Percentiles rank a stretch among this genome's conserved stretches.
These are phyloP conservation scores for Alternaria metachromatica DNA, from an alignment of 2,329 filamentous ascomycete genomes.

Conservation along the genomic window DNA sequence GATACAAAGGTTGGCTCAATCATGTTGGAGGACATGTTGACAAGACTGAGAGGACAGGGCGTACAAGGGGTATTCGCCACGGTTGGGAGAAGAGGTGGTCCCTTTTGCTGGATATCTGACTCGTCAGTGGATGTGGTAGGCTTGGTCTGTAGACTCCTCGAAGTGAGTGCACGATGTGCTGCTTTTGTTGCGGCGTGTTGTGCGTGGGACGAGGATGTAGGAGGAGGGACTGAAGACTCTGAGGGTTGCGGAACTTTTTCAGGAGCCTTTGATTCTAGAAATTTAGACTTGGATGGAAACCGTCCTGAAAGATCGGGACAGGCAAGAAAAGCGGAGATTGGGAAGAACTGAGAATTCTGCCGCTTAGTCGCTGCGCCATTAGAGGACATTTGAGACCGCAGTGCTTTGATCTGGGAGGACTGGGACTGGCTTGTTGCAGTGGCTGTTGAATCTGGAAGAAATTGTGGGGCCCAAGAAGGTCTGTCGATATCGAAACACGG, in stretches of 20 bases:
- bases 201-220: background rate
- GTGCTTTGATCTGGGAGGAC: background rate
- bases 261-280: background rate
- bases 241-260: background rate
- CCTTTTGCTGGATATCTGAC: background rate
- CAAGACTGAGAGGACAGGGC: background rate
- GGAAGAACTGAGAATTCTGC: background rate
- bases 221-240: background rate
- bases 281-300: background rate
- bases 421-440: background rate
- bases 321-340: background rate
- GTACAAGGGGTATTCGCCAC: background rate
- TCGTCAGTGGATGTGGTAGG: background rate
- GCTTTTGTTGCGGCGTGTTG: background rate
- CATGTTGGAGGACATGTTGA: background rate
- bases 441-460: slow-evolving; percentile 15
- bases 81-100: too few relatives aligned
- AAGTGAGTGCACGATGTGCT: background rate
- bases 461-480: slow-evolving; percentile 34
- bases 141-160: background rate
- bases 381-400: background rate
- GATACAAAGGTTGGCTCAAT: background rate
- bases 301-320: background rate
- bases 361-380: background rate
- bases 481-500: slow-evolving; percentile 14